Percentiles rank a stretch among this genome's conserved stretches.
phyloP scores from a whole-genome alignment of 768 basidiomycete genomes.

The Punctularia strigosozonata region DNA sequence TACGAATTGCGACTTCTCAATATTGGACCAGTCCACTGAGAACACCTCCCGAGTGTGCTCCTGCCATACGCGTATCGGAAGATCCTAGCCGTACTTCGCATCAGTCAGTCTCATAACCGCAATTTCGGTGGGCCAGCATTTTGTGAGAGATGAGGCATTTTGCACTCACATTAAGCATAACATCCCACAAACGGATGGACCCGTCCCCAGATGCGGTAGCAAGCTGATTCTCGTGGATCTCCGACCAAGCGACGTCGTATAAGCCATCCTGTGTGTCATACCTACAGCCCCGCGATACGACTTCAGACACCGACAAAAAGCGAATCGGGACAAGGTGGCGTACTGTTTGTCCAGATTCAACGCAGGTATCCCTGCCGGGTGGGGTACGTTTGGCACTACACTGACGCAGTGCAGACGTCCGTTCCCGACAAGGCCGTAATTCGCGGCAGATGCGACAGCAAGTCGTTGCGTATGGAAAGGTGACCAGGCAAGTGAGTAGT shows the following conservation, averaged over 20 bases:
- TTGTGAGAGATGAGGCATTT: no score
- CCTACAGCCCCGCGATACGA: slow-evolving; percentile 40
- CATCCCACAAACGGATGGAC: slow-evolving; percentile 83
- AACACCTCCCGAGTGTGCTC: slow-evolving; percentile 92
- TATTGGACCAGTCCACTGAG: slow-evolving; percentile 92
- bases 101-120: slow-evolving; percentile 8
- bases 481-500: slow-evolving; percentile 75
- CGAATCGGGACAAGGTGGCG: slow-evolving; percentile 16
- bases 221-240: slow-evolving; percentile 88
- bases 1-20: slow-evolving; percentile 77
- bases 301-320: neutral
- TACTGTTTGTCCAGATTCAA: slow-evolving; percentile 60
- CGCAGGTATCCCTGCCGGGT: slow-evolving; percentile 29
- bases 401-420: slow-evolving; percentile 71
- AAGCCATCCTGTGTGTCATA: slow-evolving; percentile 86
- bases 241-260: slow-evolving; percentile 92
- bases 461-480: slow-evolving; percentile 69
- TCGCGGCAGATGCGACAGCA: slow-evolving; percentile 77
- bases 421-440: slow-evolving; percentile 93
- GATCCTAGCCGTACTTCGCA: slow-evolving; percentile 45
- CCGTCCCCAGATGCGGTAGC: slow-evolving; percentile 86
- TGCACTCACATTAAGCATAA: slow-evolving; percentile 64
- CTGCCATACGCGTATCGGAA: slow-evolving; percentile 86
- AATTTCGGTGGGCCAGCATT: neutral
- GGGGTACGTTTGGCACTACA: slow-evolving; percentile 32